Evolutionary conservation across 352 stramenopile species (phyloP).

Genomic region (Pythium scleroteichum): DNA sequence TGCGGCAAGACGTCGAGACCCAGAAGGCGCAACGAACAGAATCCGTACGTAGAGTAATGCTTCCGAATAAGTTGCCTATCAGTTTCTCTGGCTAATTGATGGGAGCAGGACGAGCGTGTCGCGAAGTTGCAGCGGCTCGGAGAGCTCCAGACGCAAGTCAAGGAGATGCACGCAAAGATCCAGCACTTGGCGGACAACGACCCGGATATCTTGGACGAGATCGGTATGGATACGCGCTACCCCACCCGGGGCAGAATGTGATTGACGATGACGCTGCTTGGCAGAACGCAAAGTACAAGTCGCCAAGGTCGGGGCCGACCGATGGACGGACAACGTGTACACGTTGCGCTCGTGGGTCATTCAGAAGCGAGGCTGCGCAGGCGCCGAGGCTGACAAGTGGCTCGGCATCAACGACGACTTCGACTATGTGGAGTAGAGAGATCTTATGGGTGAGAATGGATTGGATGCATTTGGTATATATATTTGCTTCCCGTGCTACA

Average conservation of each 20-base stretch:
- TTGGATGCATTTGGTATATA: slow-evolving; percentile 1
- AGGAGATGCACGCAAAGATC: slow-evolving; percentile 50
- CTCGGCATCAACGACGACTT: slow-evolving; percentile 86
- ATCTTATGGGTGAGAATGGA: background rate
- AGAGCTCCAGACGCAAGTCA: slow-evolving; percentile 52
- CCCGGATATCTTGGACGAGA: slow-evolving; percentile 58
- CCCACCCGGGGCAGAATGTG: too few species aligned
- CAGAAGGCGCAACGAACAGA: slow-evolving; percentile 54
- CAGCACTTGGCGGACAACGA: slow-evolving; percentile 77
- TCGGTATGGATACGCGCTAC: slow-evolving; percentile 32
- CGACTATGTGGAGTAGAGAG: slow-evolving; percentile 70
- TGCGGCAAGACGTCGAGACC: slow-evolving; percentile 49
- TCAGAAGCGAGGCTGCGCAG: slow-evolving; percentile 71
- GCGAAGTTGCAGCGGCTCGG: slow-evolving; percentile 58
- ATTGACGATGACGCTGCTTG: background rate
- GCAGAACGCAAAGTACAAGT: slow-evolving; percentile 55
- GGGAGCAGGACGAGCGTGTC: slow-evolving; percentile 55
- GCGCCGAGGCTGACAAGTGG: slow-evolving; percentile 83
- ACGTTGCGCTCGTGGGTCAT: slow-evolving; percentile 80
- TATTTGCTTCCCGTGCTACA: slow-evolving; percentile 2
- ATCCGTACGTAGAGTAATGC: slow-evolving; percentile 40
- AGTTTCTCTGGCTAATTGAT: background rate
- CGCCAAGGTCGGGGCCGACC: slow-evolving; percentile 68
- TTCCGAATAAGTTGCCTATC: background rate
- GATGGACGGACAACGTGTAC: slow-evolving; percentile 87